Evolutionary conservation across 805 yeast genomes (phyloP), one percentile per base, ranked within the genome.

Genomic region (Suhomyces kilbournensis): DNA sequence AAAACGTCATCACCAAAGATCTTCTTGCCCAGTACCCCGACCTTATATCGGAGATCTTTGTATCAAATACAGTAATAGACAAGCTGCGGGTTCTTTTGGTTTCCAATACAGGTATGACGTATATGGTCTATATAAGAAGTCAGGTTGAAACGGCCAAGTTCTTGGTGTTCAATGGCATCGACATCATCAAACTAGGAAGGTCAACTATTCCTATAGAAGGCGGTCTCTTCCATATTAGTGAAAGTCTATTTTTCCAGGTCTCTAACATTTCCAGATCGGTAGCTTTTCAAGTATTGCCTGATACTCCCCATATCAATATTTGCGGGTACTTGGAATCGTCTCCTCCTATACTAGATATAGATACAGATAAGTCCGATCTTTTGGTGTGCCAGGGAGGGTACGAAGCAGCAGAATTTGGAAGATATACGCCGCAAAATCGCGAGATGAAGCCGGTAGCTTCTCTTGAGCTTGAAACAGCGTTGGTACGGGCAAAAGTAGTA

Each of bases 351-450:
- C 50, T 72, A 17, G 66, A 64, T 46, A 44, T 71, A 10, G 58
- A 58, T 22, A 44, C 56, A 2, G 50, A 53, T 20, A 26, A 25
- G 7, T 40, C 47, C 2, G 54, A 55, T 3, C 14, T 70, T 4
- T 52, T 65, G 17, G 49, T 65, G 12, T 65, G 71, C 42, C 72
- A 67, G 48, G 76, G 76, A 12, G 75, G 75, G 1, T 65, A 67
- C 52, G 63, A 69, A 23, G 63, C 68, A 45, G 73, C 75, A 1
- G 75, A 72, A 47, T 53, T 67, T 7, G n/a, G 34, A 7, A 34
- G 26, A 19, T 35, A n/a, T 14, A 43, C 45, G 1, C 25, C 22
- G n/a, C 26, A 42, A 19, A n/a, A 14, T 2, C n/a, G 2, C 7
- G 7, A 6, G 12, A 17, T 42, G 45, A 23, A 42, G 30, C 45